Base-by-base conservation (phyloP, 2,329 filamentous ascomycete species). In the Nemania bipapillata region DNA sequence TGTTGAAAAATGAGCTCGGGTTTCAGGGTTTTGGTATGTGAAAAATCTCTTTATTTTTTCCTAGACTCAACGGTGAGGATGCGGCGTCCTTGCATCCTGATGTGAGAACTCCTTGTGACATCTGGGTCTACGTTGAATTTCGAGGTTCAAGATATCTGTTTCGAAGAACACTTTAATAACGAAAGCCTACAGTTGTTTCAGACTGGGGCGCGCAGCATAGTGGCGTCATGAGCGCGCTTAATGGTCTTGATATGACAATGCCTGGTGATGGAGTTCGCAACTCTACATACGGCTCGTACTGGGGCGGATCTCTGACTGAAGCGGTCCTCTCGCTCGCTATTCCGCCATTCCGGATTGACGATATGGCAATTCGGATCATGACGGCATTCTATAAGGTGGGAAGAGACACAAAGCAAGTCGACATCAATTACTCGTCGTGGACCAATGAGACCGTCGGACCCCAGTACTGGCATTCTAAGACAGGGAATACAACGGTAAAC, bases 371-470 rank as follows among this genome's bases (percentile, higher is more conserved):
- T 77, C 89, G 95, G 71, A 96, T 91, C 76, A 90, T 91, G 87
- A 85, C 89, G 4, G 83, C 89, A 55, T 89, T 86, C 76, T 91
- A 89, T 81, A 90, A 90, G 79, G 87, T 90, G 37, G 87, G 88
- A 59, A 81, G 85, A 69, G 84, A 83, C 0, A 76, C 87, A 1
- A 76, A 78, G 17, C 80, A 84, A 65, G 79, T 82, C 0, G 82
- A 84, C 2, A 89, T 92, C 79, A 97, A 94, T 85, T 97, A 97
- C 81, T 91, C 91, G 72, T 93, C 93, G 9, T 98, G 95, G 94
- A 92, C 90, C 0, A 82, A 85, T 1, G 89, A 94, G 74, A 94
- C 91, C 0, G 90, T 87, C 71, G 92, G 91, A 45, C 91, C 87
- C 69, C 77, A 87, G 57, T 90, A 97, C 77, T 84, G 81, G 68